Percentiles rank a stretch among this genome's conserved stretches.
Conservation (phyloP, 2,329 filamentous ascomycete genomes). For the Westerdykella sp. region DNA sequence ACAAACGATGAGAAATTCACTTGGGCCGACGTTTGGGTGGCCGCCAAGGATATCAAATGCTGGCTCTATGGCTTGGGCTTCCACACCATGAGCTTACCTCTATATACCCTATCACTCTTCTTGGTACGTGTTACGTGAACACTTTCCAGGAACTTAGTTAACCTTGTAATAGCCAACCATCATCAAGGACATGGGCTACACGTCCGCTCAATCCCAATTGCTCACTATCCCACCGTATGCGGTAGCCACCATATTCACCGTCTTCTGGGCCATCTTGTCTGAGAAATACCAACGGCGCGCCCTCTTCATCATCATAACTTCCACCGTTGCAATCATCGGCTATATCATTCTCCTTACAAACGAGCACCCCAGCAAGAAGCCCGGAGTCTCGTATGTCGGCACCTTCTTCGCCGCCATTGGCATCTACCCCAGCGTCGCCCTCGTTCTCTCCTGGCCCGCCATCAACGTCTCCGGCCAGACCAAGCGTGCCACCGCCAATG, state of each 20-base stretch:
- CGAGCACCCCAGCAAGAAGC: slow-evolving; percentile 21
- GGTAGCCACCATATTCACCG: slow-evolving; percentile 32
- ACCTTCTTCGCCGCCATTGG: slow-evolving; percentile 36
- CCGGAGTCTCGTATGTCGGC: slow-evolving; percentile 35
- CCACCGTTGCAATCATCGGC: slow-evolving; percentile 29
- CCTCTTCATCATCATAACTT: slow-evolving; percentile 32
- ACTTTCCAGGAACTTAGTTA: slow-evolving; percentile 22
- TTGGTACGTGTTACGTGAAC: slow-evolving; percentile 48
- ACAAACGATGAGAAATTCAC: slow-evolving; percentile 62
- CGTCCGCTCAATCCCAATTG: slow-evolving; percentile 38
- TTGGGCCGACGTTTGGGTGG: slow-evolving; percentile 59
- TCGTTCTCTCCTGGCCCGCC: slow-evolving; percentile 45
- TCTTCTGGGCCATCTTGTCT: slow-evolving; percentile 31
- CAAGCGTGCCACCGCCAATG: slow-evolving; percentile 47
- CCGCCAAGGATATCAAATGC: slow-evolving; percentile 45
- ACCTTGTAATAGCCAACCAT: slow-evolving; percentile 46
- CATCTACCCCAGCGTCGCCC: slow-evolving; percentile 36
- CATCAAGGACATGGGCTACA: slow-evolving; percentile 41
- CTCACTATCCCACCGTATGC: slow-evolving; percentile 45
- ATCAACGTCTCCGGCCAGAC: slow-evolving; percentile 51
- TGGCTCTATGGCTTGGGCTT: slow-evolving; percentile 63
- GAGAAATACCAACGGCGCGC: slow-evolving; percentile 28
- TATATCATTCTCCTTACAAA: slow-evolving; percentile 37
- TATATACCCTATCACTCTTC: slow-evolving; percentile 36
- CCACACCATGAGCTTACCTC: slow-evolving; percentile 61